These are phyloP conservation scores for Chenopodium quinoa DNA, from an alignment of 148 eudicot genomes.

Conservation along the genomic window DNA sequence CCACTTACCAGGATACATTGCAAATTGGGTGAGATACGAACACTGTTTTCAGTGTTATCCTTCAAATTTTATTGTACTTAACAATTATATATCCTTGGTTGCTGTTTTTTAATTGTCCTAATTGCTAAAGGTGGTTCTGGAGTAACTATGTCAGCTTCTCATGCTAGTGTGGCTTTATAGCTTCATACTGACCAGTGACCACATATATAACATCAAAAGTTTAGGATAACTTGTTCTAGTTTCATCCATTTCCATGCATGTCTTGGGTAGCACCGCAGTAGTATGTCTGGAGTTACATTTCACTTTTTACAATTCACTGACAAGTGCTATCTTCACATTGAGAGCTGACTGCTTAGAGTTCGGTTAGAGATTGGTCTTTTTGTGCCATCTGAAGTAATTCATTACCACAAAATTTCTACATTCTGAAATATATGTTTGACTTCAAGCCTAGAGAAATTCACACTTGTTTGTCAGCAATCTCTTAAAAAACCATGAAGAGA, in stretches of 20 bases:
- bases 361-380: neutral
- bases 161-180: neutral
- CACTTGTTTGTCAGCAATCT: neutral
- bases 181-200: neutral
- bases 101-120: neutral
- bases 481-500: neutral
- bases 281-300: neutral
- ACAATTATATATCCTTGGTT: neutral
- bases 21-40: slow-evolving; percentile 60
- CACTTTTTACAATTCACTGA: neutral
- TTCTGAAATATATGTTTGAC: neutral
- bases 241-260: neutral
- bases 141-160: neutral
- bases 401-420: neutral
- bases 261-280: neutral
- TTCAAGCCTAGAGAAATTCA: neutral
- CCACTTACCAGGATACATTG: slow-evolving; percentile 58
- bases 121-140: neutral
- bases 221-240: neutral
- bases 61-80: neutral
- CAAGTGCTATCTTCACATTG: neutral
- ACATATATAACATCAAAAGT: neutral
- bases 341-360: neutral
- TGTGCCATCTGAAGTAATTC: neutral
- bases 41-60: neutral